phyloP scores from a whole-genome alignment of 805 yeast species.

The Cyberlindnera veronae region DNA sequence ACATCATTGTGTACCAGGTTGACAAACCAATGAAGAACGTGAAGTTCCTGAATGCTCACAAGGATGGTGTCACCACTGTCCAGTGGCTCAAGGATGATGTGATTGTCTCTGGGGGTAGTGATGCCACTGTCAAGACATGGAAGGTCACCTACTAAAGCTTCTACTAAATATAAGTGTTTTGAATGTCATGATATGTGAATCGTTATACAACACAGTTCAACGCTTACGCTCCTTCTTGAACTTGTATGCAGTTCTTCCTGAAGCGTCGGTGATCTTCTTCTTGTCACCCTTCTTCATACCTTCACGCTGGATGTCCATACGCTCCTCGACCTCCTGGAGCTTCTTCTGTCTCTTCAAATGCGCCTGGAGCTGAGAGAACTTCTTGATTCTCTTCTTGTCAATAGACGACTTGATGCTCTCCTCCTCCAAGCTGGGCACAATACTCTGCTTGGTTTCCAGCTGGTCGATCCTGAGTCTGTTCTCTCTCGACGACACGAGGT shows the following conservation, averaged over 20 bases:
- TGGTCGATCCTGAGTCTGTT: constrained; percentile 68
- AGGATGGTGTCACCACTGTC: constrained; percentile 77
- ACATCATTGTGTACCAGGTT: constrained; percentile 75
- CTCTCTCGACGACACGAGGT: constrained; percentile 59
- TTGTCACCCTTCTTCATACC: constrained; percentile 88
- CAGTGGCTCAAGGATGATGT: constrained; percentile 55
- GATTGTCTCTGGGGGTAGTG: constrained; percentile 73
- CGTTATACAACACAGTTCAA: too few species aligned
- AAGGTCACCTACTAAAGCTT: constrained; percentile 23
- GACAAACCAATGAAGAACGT: constrained; percentile 72
- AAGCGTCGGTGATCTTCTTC: constrained; percentile 62
- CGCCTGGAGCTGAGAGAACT: constrained; percentile 54
- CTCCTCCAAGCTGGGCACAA: constrained; percentile 27
- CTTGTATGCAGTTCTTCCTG: constrained; percentile 71
- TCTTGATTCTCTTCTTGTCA: constrained; percentile 55
- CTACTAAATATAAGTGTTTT: too few species aligned
- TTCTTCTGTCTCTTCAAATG: constrained; percentile 69
- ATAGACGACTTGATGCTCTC: constrained; percentile 36
- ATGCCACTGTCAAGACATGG: constrained; percentile 82
- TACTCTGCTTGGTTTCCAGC: constrained; percentile 39
- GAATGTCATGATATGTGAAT: too few species aligned
- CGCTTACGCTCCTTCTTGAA: constrained; percentile 81
- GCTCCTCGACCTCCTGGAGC: constrained; percentile 61
- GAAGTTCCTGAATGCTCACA: constrained; percentile 77
- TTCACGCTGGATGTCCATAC: constrained; percentile 77